Conservation (phyloP, 2,329 filamentous ascomycete species). For the Calonectria hawksworthii region DNA sequence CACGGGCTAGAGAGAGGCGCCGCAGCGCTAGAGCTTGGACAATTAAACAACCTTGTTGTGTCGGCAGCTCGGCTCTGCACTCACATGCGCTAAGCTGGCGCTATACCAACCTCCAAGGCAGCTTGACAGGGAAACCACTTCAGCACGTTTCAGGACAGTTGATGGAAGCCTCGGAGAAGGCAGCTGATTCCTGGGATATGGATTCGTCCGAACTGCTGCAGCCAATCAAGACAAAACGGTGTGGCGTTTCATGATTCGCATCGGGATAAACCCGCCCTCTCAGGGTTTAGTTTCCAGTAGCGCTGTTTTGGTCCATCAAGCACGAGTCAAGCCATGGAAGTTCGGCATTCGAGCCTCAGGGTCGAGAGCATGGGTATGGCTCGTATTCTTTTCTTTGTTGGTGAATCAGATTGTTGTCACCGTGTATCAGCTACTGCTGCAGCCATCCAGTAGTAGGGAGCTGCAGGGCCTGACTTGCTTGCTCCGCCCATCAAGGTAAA, state of each 20-base stretch:
- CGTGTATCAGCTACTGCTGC: not conserved
- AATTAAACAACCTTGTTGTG: not conserved
- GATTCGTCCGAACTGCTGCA: not conserved
- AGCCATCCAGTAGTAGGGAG: not conserved
- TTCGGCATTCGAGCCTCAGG: not conserved
- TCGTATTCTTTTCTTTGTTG: not conserved
- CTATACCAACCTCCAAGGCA: not conserved
- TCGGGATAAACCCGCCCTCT: not conserved
- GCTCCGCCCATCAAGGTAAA: not conserved
- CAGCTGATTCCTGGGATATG: not conserved
- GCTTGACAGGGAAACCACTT: not conserved
- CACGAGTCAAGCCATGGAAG: not conserved
- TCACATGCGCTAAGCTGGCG: not conserved
- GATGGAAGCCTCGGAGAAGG: slow-evolving; percentile 4
- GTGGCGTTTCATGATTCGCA: not conserved
- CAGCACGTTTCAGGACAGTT: not conserved
- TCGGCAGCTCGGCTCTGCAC: not conserved
- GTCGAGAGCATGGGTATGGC: not conserved
- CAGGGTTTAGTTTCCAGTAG: not conserved
- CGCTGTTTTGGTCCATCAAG: not conserved
- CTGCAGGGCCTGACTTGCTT: not conserved
- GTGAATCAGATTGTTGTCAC: not conserved
- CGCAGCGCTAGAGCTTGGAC: not conserved
- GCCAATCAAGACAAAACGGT: not conserved
- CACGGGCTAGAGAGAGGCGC: not conserved